These are phyloP conservation scores for Aspergillus hortae DNA, from an alignment of 2,329 filamentous ascomycete species.

Conservation along the genomic window DNA sequence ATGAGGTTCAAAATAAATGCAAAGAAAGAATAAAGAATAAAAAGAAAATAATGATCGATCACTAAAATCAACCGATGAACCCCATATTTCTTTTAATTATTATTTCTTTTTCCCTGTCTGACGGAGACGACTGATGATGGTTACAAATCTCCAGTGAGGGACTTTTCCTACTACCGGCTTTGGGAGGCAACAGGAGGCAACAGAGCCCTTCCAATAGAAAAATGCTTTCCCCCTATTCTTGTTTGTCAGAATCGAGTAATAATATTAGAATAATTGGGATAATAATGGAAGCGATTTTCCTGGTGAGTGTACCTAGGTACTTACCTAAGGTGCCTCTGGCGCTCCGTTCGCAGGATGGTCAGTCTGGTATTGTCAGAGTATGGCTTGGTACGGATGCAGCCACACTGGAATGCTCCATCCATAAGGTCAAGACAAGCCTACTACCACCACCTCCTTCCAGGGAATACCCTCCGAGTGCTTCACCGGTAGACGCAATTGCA, in stretches of 20 bases:
- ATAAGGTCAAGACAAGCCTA: too few species aligned
- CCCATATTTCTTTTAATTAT: conserved; percentile 2
- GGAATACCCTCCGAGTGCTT: not conserved
- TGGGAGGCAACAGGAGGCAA: conserved; percentile 7
- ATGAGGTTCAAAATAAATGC: not conserved
- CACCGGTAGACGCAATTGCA: too few species aligned
- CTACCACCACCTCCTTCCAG: too few species aligned
- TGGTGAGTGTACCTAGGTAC: too few species aligned
- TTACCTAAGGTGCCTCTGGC: too few species aligned
- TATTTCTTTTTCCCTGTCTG: conserved; percentile 6
- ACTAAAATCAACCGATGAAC: not conserved
- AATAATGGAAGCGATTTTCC: not conserved
- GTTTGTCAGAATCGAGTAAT: conserved; percentile 6
- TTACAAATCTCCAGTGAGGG: conserved; percentile 10
- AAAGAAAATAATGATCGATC: not conserved
- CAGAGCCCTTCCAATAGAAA: not conserved
- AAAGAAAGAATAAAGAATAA: not conserved
- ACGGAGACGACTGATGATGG: conserved; percentile 8
- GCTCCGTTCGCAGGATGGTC: conserved; percentile 5
- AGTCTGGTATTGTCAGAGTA: conserved; percentile 1
- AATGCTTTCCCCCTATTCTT: not conserved
- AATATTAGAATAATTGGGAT: not conserved
- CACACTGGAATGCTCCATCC: conserved; percentile 3
- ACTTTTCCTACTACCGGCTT: conserved; percentile 12
- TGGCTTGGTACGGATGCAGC: conserved; percentile 15